phyloP scores from a whole-genome alignment of 2,329 filamentous ascomycete species.

The Talaromyces pinophilus region DNA sequence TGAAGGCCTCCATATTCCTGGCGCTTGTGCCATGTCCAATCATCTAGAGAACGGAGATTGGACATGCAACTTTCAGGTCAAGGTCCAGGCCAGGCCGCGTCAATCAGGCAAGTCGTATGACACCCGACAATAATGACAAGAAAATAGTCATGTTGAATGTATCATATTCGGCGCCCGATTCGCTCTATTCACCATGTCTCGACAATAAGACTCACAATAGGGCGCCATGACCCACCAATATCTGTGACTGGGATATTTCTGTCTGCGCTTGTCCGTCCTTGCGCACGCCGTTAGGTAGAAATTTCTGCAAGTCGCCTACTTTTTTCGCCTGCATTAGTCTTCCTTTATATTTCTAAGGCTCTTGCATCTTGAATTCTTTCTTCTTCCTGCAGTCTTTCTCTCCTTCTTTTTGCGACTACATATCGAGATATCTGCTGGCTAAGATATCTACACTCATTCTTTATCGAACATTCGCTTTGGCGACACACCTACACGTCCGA shows the following conservation, averaged over 20 bases:
- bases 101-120: slow-evolving; percentile 9
- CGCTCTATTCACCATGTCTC: neutral
- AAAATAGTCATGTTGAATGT: neutral
- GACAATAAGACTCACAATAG: slow-evolving; percentile 12
- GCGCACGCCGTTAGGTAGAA: neutral
- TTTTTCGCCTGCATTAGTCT: neutral
- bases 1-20: neutral
- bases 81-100: neutral
- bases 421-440: slow-evolving; percentile 9
- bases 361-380: slow-evolving; percentile 4
- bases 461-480: neutral
- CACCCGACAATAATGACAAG: neutral
- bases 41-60: slow-evolving; percentile 1
- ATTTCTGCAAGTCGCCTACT: slow-evolving; percentile 1
- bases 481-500: neutral
- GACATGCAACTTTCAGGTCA: slow-evolving; percentile 4
- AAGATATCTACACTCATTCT: slow-evolving; percentile 1
- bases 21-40: slow-evolving; percentile 10
- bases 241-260: neutral
- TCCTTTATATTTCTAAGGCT: neutral
- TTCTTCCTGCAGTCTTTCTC: neutral
- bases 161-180: neutral
- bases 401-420: neutral
- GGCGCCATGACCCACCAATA: slow-evolving; percentile 1
- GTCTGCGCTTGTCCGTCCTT: neutral